Base-by-base conservation (phyloP, 805 yeast genomes). In the Myxozyma nipponensis region DNA sequence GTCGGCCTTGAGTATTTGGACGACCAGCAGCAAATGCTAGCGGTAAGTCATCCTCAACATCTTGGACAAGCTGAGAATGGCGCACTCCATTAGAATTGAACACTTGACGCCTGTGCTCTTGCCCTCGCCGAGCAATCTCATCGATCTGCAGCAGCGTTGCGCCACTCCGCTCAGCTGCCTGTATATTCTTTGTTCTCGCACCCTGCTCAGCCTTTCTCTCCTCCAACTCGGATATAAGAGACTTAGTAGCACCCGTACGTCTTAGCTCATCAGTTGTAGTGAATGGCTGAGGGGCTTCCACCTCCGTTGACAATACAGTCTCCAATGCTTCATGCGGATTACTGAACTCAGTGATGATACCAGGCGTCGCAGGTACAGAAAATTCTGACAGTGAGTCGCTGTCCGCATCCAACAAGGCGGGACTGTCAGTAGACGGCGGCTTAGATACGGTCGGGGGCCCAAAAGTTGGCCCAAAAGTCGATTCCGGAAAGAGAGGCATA, bases 321-420 rank as follows among this genome's bases (percentile, higher is more conserved):
- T 51, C 53, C 34, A 51, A 36, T 3, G 40, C 40, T 25, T 45
- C 36, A 21, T 51, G 51, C 25, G 56, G 56, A 32, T 48, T 51
- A 15, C 35, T 19, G 24, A 51, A 44, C 22, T 2, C 21, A 19
- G 36, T 15, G 15, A 17, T 30, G 3, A 26, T 28, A 5, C 50
- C 54, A 2, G 50, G 50, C n/a, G 39, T 30, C 21, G 34, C 34
- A 10, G 47, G 40, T 2, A 46, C 34, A 13, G 41, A 24, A 10
- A 9, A 21, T 13, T 24, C n/a, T n/a, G n/a, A n/a, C n/a, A n/a
- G n/a, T n/a, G n/a, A n/a, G n/a, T n/a, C n/a, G 7, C 13, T 7
- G 10, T 28, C 32, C 7, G 10, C 13, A 7, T 28, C 32, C 10
- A 28, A 28, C 13, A 13, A 28, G 7, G 7, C 32, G 32, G 32